Evolutionary conservation across 345 rosid genomes (phyloP), one percentile per base, ranked within the genome.

Genomic region (Heritiera littoralis): DNA sequence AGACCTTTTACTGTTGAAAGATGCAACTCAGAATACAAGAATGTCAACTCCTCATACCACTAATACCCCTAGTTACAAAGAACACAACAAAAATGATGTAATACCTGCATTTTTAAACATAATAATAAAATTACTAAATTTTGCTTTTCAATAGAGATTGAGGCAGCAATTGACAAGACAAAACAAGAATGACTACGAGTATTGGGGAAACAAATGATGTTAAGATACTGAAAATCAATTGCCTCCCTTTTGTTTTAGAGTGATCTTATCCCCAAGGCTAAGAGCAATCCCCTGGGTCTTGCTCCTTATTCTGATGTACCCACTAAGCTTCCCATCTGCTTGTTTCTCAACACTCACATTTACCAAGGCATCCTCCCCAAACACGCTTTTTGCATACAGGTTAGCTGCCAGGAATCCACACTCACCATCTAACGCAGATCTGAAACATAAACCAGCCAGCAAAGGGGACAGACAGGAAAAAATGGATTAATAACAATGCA

Each of bases 201-300:
- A 66, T 66, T 49, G 35, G 14, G 9, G 10, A 48, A 70, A 45
- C 32, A 75, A 55, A 63, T 32, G 17, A 23, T 6, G 77, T 54
- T 46, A 5, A 32, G n/a, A 9, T 40, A 4, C 18, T n/a, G 46
- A 45, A 66, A 11, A 54, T 91, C 87, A 91, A 80, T 83, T 81
- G 74, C 91, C 87, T 73, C 93, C 95, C 82, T 92, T 92, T 87
- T 92, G 95, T 87, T 92, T 92, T 72, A 92, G 86, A 48, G 95
- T 92, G 76, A 92, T 92, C 87, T 90, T 92, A 81, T 90, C 95
- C 20, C 95, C 95, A 0, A 92, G 88, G 77, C 95, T 92, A 12
- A 92, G 89, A 40, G 95, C 95, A 73, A 92, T 92, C 59, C 95
- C 95, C 83, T 92, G 95, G 45, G 93, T 92, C 82, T 92, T 92